Evolutionary conservation across 1,284 basidiomycete species (phyloP).

Genomic region (Apiotrichum laibachii): DNA sequence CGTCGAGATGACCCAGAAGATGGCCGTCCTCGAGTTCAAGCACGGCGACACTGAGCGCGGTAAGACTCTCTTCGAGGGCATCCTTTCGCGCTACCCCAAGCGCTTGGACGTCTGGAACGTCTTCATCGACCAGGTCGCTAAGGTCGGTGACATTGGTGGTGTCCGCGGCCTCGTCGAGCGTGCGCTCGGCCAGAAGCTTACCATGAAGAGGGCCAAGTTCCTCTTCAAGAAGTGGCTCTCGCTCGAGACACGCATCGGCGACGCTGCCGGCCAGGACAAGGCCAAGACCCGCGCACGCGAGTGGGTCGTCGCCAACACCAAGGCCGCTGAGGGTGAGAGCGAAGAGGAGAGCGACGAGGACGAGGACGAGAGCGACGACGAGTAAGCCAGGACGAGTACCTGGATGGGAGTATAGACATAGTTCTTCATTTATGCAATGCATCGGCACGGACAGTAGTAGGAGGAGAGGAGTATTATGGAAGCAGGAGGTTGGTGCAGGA

Average conservation of each 20-base stretch:
- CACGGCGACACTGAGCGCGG: constrained; percentile 90
- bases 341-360: constrained; percentile 21
- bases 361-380: constrained; percentile 21
- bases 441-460: background rate
- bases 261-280: constrained; percentile 71
- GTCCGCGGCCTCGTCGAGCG: constrained; percentile 79
- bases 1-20: constrained; percentile 88
- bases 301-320: constrained; percentile 58
- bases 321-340: constrained; percentile 18
- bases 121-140: constrained; percentile 93
- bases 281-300: constrained; percentile 87
- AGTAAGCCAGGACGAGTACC: background rate
- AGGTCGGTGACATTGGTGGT: constrained; percentile 70
- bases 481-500: background rate
- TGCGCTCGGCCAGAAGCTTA: constrained; percentile 77
- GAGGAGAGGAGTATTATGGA: background rate
- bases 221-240: constrained; percentile 98
- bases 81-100: constrained; percentile 90
- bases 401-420: constrained; percentile 11
- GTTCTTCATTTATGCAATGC: constrained; percentile 2
- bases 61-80: constrained; percentile 93
- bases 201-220: constrained; percentile 87
- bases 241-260: constrained; percentile 80
- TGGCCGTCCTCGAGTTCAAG: constrained; percentile 94
- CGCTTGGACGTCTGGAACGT: constrained; percentile 94